These are phyloP conservation scores for Penicillium macrosclerotiorum DNA, from an alignment of 495 filamentous ascomycete species.

Conservation along the genomic window DNA sequence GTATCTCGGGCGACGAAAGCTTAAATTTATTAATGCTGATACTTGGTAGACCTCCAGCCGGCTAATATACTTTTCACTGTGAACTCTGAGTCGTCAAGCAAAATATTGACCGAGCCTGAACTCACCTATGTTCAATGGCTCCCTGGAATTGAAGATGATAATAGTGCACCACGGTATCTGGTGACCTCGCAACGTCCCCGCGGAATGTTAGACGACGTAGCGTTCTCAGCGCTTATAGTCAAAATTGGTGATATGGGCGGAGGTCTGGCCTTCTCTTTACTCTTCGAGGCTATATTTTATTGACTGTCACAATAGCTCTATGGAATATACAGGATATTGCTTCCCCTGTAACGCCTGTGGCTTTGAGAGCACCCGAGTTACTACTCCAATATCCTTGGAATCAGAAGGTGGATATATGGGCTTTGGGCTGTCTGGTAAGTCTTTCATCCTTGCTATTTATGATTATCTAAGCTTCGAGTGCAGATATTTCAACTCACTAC, in stretches of 20 bases:
- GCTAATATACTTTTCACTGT: constrained; percentile 11
- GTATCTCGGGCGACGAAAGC: neutral
- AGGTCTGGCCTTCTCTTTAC: constrained; percentile 8
- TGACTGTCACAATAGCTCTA: constrained; percentile 10
- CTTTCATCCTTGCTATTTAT: neutral
- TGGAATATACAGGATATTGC: constrained; percentile 3
- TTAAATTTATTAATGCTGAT: neutral
- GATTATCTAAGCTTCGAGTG: neutral
- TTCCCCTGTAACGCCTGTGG: constrained; percentile 14
- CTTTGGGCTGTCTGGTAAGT: constrained; percentile 22
- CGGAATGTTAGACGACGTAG: constrained; percentile 12
- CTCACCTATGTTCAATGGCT: constrained; percentile 22
- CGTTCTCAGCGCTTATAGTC: constrained; percentile 11
- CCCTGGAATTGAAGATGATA: constrained; percentile 10
- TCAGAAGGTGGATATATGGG: constrained; percentile 19
- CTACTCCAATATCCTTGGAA: constrained; percentile 11
- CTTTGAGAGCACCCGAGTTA: constrained; percentile 21
- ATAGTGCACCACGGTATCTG: constrained; percentile 20
- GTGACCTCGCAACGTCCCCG: constrained; percentile 14
- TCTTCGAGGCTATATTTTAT: neutral
- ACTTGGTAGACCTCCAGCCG: constrained; percentile 11
- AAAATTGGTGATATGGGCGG: constrained; percentile 25
- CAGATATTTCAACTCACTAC: constrained; percentile 27
- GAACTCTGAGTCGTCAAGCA: neutral
- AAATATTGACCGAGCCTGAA: constrained; percentile 7